Base-by-base conservation (phyloP, 495 filamentous ascomycete species). In the Durotheca rogersii region DNA sequence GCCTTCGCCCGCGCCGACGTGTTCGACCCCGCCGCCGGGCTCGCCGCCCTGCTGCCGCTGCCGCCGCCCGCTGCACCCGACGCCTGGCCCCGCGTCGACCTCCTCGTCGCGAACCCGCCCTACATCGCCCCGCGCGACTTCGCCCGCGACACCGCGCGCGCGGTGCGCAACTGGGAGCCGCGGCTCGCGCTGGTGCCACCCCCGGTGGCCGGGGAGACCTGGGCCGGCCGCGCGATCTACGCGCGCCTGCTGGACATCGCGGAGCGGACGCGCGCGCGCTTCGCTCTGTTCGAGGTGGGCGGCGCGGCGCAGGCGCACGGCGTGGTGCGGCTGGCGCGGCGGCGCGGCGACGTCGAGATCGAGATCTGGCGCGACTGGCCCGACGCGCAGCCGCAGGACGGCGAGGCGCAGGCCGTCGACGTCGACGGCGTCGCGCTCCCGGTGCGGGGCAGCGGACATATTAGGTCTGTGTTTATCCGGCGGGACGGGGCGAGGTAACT, bases 21-120 rank as follows among this genome's bases (percentile, higher is more conserved):
- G 5, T 77, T 90, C 11, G 95, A 96, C 60, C 58, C 83, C 0
- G 6, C 19, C 9, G 74, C 80, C 42, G 88, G 88, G 53, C 32
- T 72, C 32, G 27, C 42, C 23, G 23, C 4, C 17, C 11, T 2
- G 20, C 42, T 7, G 43, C 29, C 0, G 62, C 88, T 1, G 23
- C 35, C 14, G 88, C 90, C 56, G 19, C 56, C 7, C 51, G 58
- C 5, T 77, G n/a, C n/a, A n/a, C n/a, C 66, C 3, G 77, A 89
- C 62, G 70, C 90, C 6, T 77, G n/a, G n/a, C n/a, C n/a, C n/a
- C n/a, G n/a, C 89, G 81, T 77, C 47, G 87, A 95, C 53, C 61
- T 98, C n/a, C 64, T 98, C 0, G 80, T 90, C 23, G 82, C 86
- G 3, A 98, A 98, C 67, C 93, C 93, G 7, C 93, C 93, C 0